phyloP scores from a whole-genome alignment of 2,329 filamentous ascomycete genomes.

The Arthrinium puccinioides region DNA sequence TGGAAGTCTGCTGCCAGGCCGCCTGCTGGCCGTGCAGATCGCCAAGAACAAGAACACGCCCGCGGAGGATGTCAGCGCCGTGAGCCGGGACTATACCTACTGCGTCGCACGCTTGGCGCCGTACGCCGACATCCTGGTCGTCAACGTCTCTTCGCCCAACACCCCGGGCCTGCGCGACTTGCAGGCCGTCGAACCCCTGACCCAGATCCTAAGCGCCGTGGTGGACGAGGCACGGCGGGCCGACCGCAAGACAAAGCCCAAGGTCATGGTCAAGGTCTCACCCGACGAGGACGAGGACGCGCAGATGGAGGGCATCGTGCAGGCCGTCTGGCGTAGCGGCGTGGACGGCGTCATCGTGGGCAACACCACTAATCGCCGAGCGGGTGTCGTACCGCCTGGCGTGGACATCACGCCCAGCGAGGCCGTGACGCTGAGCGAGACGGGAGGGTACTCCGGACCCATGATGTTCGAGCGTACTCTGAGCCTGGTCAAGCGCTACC shows the following conservation, averaged over 20 bases:
- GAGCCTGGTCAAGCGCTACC: constrained; percentile 72
- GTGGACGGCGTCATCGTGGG: constrained; percentile 95
- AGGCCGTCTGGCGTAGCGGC: constrained; percentile 74
- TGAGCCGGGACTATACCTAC: constrained; percentile 77
- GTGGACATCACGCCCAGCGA: constrained; percentile 61
- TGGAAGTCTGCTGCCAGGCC: constrained; percentile 69
- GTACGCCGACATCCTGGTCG: constrained; percentile 93
- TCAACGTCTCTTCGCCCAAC: constrained; percentile 96
- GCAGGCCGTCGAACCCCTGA: constrained; percentile 78
- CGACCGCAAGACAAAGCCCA: constrained; percentile 64
- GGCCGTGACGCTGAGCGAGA: constrained; percentile 60
- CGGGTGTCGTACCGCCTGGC: constrained; percentile 61
- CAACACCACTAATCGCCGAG: constrained; percentile 86
- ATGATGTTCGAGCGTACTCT: constrained; percentile 79
- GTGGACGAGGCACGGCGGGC: constrained; percentile 68
- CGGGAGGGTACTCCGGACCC: constrained; percentile 86
- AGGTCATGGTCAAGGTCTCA: constrained; percentile 96
- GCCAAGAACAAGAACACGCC: constrained; percentile 95
- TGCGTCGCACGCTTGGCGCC: constrained; percentile 76
- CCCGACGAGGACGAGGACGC: constrained; percentile 85
- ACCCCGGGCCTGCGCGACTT: constrained; percentile 84
- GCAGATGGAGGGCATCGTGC: constrained; percentile 82
- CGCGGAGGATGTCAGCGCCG: constrained; percentile 75
- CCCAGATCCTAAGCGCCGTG: constrained; percentile 71
- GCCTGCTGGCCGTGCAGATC: constrained; percentile 81